Evolutionary conservation across 192 early-diverging fungal species (phyloP).

Genomic region (Linnemannia exigua): DNA sequence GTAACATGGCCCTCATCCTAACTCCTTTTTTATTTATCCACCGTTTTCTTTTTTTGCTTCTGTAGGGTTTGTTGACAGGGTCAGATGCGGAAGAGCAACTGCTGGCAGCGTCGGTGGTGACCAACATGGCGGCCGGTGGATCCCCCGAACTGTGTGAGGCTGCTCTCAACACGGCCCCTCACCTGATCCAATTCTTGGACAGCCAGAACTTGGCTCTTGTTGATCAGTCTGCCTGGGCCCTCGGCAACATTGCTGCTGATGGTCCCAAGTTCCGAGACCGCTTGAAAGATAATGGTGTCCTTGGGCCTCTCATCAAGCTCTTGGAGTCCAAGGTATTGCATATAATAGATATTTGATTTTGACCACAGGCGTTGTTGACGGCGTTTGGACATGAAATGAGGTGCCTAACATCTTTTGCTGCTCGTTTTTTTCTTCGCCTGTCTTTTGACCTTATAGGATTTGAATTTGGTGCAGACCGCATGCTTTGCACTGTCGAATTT

Average conservation of each 20-base stretch:
- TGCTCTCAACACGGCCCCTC: conserved; percentile 61
- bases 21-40: neutral
- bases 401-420: too few species aligned
- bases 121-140: conserved; percentile 71
- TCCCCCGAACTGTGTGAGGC: conserved; percentile 60
- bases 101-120: conserved; percentile 70
- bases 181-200: conserved; percentile 62
- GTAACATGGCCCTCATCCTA: neutral
- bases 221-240: conserved; percentile 93
- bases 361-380: too few species aligned
- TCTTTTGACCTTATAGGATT: conserved; percentile 43
- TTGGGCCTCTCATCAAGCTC: conserved; percentile 80
- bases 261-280: conserved; percentile 77
- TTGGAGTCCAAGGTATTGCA: conserved; percentile 69
- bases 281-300: conserved; percentile 81
- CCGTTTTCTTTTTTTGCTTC: neutral
- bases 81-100: conserved; percentile 69
- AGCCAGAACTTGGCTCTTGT: conserved; percentile 72
- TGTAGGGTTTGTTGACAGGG: conserved; percentile 55
- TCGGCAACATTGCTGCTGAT: conserved; percentile 97
- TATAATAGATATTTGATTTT: too few species aligned
- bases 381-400: neutral
- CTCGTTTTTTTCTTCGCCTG: neutral
- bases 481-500: conserved; percentile 84
- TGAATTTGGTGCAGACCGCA: conserved; percentile 69